Evolutionary conservation across 371 early-diverging fungal species (phyloP), one percentile per base, ranked within the genome.

Genomic region (Lichtheimia corymbifera): DNA sequence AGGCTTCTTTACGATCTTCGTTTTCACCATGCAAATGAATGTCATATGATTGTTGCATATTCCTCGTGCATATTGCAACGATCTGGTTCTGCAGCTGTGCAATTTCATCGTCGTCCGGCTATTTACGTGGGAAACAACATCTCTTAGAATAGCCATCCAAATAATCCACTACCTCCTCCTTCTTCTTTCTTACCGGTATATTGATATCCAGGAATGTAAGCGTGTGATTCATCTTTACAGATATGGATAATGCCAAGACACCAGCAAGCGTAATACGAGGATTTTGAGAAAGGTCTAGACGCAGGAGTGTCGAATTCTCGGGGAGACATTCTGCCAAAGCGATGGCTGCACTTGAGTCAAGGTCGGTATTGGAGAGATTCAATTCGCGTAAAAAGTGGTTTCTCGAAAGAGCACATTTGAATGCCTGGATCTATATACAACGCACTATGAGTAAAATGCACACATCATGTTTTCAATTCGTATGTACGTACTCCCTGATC

Each of bases 251-350:
- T 1, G 92, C 94, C 82, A 93, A 83, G 12, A 91, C 74, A 25
- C 94, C 94, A 0, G 92, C 93, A 73, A 88, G 76, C 40, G 87
- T 88, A 51, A 93, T 87, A 9, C 76, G 71, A 0, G 89, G 88
- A 70, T 93, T 93, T 35, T 80, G 77, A 5, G 91, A 86, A 44
- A 93, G 70, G 64, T 93, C 92, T 60, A 93, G 76, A 59, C 88
- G 83, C 41, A 75, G 68, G 18, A 93, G 71, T 30, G 77, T 61
- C 7, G 68, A 69, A 17, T 87, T 89, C 55, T 91, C 89, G 1
- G 94, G 92, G 57, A 93, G 67, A 47, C 83, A 77, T 73, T 93
- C 94, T 12, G 94, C 93, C 18, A 93, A 66, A 5, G 88, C 84
- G 51, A 93, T 91, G 14, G 91, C 88, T 5, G 84, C 79, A 58